phyloP scores from a whole-genome alignment of 192 early-diverging fungal species.

The Coemansia sp. region DNA sequence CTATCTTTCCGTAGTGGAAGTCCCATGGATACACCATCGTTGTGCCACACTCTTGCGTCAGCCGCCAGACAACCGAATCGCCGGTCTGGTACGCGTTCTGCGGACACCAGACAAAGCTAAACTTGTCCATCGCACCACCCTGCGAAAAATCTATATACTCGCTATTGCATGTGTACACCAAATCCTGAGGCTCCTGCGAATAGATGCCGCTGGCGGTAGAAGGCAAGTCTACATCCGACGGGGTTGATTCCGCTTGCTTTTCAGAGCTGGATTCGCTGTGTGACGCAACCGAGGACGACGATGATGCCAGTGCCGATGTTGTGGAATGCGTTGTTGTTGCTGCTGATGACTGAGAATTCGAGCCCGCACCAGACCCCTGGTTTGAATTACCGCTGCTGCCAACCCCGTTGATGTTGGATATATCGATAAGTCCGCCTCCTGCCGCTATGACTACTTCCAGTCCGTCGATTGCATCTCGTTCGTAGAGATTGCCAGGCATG shows the following conservation, averaged over 20 bases:
- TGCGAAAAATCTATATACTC: slow-evolving; percentile 37
- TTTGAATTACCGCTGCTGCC: slow-evolving; percentile 8
- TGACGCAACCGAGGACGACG: not conserved
- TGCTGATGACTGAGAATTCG: slow-evolving; percentile 1
- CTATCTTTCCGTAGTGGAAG: slow-evolving; percentile 38
- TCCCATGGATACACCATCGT: slow-evolving; percentile 51
- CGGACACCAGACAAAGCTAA: slow-evolving; percentile 49
- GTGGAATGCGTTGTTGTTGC: slow-evolving; percentile 9
- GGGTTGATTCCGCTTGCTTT: not conserved
- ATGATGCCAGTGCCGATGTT: slow-evolving; percentile 1
- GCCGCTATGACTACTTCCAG: slow-evolving; percentile 30
- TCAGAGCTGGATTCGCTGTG: slow-evolving; percentile 10
- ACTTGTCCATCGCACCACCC: slow-evolving; percentile 33
- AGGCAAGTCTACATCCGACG: not conserved
- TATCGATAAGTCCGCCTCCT: slow-evolving; percentile 30
- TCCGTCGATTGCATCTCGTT: slow-evolving; percentile 19
- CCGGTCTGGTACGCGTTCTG: slow-evolving; percentile 44
- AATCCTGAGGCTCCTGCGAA: slow-evolving; percentile 22
- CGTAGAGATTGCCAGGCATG: slow-evolving; percentile 4
- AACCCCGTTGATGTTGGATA: slow-evolving; percentile 19
- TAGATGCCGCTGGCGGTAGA: slow-evolving; percentile 4
- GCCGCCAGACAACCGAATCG: slow-evolving; percentile 34
- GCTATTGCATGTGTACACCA: slow-evolving; percentile 29
- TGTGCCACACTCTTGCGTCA: slow-evolving; percentile 45
- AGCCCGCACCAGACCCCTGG: slow-evolving; percentile 3